These are phyloP conservation scores for Mesembryanthemum crystallinum DNA, from an alignment of 148 eudicot species.

Conservation along the genomic window DNA sequence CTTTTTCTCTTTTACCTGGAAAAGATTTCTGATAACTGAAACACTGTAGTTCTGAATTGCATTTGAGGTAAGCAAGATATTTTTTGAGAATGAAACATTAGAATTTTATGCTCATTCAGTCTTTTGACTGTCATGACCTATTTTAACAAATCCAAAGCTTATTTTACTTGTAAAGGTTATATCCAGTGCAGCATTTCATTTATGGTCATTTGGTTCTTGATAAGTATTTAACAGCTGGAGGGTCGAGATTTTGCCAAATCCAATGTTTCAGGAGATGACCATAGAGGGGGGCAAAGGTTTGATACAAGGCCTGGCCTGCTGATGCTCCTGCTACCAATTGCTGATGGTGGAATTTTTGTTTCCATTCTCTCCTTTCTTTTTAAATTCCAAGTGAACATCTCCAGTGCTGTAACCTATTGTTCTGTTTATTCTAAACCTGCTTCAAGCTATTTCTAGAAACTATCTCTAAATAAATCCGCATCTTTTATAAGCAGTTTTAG, in stretches of 20 bases:
- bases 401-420: not conserved
- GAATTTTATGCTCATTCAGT: not conserved
- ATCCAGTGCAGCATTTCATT: not conserved
- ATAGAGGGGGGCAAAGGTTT: constrained; percentile 9
- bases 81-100: not conserved
- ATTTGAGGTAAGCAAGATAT: not conserved
- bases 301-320: constrained; percentile 14
- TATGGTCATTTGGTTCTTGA: not conserved
- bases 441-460: not conserved
- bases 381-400: not conserved
- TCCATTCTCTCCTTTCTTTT: not conserved
- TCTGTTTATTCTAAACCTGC: not conserved
- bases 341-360: constrained; percentile 18
- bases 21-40: not conserved
- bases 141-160: not conserved
- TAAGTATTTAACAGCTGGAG: constrained; percentile 14
- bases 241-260: constrained; percentile 4
- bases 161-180: not conserved
- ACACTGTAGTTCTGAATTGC: not conserved
- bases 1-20: not conserved
- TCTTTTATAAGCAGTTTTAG: not conserved
- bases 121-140: not conserved
- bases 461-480: not conserved
- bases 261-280: constrained; percentile 9
- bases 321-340: constrained; percentile 9